Evolutionary conservation across 2,329 filamentous ascomycete species (phyloP).

Genomic region (Penicillium sp.): DNA sequence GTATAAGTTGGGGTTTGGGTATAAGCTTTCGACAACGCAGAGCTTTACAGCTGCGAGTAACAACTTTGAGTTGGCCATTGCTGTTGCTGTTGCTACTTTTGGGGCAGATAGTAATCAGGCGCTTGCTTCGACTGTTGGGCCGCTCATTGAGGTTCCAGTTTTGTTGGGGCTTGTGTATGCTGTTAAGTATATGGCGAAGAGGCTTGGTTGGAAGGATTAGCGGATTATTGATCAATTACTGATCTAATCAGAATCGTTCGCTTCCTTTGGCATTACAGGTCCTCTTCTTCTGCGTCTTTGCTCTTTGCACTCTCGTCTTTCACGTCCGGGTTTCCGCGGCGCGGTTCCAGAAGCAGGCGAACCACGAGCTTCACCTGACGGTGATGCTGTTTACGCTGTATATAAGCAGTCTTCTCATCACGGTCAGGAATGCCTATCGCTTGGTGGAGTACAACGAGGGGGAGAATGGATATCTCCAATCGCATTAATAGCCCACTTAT

Average conservation of each 20-base stretch:
- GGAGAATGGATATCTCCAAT: constrained; percentile 3
- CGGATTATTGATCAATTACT: no score
- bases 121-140: constrained; percentile 74
- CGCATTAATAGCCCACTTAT: constrained; percentile 7
- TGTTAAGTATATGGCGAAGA: constrained; percentile 42
- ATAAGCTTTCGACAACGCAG: constrained; percentile 65
- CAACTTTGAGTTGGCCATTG: constrained; percentile 88
- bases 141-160: constrained; percentile 80
- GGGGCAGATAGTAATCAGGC: constrained; percentile 73
- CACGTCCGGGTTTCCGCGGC: constrained; percentile 3
- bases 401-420: constrained; percentile 2
- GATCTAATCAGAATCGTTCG: no score
- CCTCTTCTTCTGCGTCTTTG: constrained; percentile 8
- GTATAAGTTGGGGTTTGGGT: constrained; percentile 65
- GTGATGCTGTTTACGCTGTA: constrained; percentile 5
- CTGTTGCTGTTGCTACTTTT: constrained; percentile 75
- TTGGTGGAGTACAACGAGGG: constrained; percentile 9
- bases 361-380: constrained; percentile 1
- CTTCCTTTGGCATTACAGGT: constrained; percentile 8
- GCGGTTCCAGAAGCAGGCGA: background rate
- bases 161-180: constrained; percentile 71
- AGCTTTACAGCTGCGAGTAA: constrained; percentile 88
- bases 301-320: constrained; percentile 4
- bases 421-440: constrained; percentile 8
- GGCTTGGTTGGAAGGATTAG: constrained; percentile 15